Conservation (phyloP, 345 rosid species). For the Cardiospermum halicacabum region DNA sequence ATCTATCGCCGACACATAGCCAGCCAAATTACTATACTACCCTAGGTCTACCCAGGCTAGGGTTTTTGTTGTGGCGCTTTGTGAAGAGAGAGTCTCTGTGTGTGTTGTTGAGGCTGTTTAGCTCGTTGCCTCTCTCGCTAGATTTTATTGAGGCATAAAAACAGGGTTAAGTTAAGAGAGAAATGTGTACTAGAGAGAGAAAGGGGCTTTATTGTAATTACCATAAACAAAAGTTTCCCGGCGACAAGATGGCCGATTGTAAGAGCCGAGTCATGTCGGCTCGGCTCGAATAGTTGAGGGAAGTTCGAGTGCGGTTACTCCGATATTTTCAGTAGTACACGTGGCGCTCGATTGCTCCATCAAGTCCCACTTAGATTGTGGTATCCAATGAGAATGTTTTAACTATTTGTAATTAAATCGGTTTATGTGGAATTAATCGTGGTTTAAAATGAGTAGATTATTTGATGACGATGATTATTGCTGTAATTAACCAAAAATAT, state of each 20-base stretch:
- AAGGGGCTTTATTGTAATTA: neutral
- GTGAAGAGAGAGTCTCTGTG: neutral
- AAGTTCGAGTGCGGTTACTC: neutral
- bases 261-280: constrained; percentile 8
- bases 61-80: constrained; percentile 4
- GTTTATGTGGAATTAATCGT: neutral
- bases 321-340: neutral
- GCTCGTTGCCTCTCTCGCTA: neutral
- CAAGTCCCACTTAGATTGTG: neutral
- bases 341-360: neutral
- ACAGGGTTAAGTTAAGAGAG: neutral
- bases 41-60: constrained; percentile 14
- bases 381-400: neutral
- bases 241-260: constrained; percentile 25
- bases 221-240: neutral
- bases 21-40: constrained; percentile 13
- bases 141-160: constrained; percentile 13
- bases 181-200: neutral
- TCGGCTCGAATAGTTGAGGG: constrained; percentile 3
- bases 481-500: neutral
- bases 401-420: neutral
- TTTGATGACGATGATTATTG: neutral
- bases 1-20: constrained; percentile 22
- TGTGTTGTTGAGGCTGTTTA: neutral
- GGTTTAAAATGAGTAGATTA: neutral